Percentiles rank a stretch among this genome's conserved stretches.
Evolutionary conservation across 2,329 filamentous ascomycete genomes (phyloP).

Genomic region (Pestalotiopsis sp.): DNA sequence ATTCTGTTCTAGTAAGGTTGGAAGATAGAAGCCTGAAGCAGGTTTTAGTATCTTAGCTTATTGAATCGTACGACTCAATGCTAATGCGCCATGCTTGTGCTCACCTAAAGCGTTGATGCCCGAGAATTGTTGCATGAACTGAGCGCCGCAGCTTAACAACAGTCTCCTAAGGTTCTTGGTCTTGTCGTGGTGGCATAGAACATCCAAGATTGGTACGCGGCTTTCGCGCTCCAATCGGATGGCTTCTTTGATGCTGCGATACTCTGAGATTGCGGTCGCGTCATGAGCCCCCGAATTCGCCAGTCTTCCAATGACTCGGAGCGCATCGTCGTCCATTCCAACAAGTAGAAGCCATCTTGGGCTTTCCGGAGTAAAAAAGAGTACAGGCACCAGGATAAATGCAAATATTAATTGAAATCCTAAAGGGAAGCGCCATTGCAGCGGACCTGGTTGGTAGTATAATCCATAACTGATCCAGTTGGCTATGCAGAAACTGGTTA

Average conservation of each 20-base stretch:
- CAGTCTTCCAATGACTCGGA: conserved; percentile 59
- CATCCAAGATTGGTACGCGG: conserved; percentile 34
- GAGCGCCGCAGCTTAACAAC: conserved; percentile 44
- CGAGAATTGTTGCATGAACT: conserved; percentile 52
- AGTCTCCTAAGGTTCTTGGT: conserved; percentile 30
- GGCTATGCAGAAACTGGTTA: conserved; percentile 42
- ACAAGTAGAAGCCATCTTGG: conserved; percentile 50
- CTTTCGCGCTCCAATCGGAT: conserved; percentile 37
- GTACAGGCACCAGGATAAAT: conserved; percentile 32
- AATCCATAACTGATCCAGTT: conserved; percentile 51
- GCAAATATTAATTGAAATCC: conserved; percentile 41
- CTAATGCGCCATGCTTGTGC: not conserved
- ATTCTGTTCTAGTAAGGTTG: conserved; percentile 56
- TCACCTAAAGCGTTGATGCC: conserved; percentile 40
- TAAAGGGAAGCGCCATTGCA: conserved; percentile 40
- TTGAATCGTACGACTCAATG: not conserved
- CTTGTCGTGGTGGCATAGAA: conserved; percentile 38
- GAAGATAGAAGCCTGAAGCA: conserved; percentile 45
- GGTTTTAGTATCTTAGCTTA: not conserved
- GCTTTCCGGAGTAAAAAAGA: conserved; percentile 34
- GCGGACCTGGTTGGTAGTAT: conserved; percentile 30
- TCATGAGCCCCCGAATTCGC: conserved; percentile 38
- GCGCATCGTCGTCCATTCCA: conserved; percentile 45
- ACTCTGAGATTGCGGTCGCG: conserved; percentile 32
- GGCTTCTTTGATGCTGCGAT: conserved; percentile 37